Conservation (phyloP, 2,329 filamentous ascomycete genomes). For the Aureobasidium mangrovei region DNA sequence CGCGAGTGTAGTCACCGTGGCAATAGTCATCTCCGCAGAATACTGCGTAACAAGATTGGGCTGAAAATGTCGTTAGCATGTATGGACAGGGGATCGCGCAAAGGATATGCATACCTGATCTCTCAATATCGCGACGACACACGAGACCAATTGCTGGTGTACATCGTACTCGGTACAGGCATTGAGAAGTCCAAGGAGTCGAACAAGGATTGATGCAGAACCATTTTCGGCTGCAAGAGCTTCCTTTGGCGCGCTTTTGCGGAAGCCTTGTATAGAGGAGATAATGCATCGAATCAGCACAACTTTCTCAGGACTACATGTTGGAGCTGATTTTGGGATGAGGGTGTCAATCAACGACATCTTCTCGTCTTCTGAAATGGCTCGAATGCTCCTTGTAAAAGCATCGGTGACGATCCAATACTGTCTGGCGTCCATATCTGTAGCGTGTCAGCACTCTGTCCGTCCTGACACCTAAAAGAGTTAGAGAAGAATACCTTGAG, state of each 20-base stretch:
- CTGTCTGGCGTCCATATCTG: slow-evolving; percentile 3
- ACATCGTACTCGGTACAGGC: slow-evolving; percentile 1
- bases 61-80: slow-evolving; percentile 18
- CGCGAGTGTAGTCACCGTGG: slow-evolving; percentile 27
- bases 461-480: background rate
- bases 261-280: background rate
- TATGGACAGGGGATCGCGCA: background rate
- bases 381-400: background rate
- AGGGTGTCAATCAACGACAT: background rate
- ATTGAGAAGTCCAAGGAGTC: slow-evolving; percentile 1
- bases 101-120: slow-evolving; percentile 14
- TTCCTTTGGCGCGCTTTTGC: background rate
- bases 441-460: background rate
- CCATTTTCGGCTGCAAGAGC: background rate
- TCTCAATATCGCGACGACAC: slow-evolving; percentile 13
- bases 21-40: slow-evolving; percentile 34
- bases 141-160: slow-evolving; percentile 11
- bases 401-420: slow-evolving; percentile 7
- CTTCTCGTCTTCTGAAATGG: background rate
- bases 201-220: slow-evolving; percentile 1
- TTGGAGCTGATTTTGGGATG: background rate
- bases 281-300: slow-evolving; percentile 7
- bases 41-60: slow-evolving; percentile 36
- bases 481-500: background rate
- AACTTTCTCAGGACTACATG: background rate